Base-by-base conservation (phyloP, 2,329 filamentous ascomycete species). In the Stachybotrys chartarum region DNA sequence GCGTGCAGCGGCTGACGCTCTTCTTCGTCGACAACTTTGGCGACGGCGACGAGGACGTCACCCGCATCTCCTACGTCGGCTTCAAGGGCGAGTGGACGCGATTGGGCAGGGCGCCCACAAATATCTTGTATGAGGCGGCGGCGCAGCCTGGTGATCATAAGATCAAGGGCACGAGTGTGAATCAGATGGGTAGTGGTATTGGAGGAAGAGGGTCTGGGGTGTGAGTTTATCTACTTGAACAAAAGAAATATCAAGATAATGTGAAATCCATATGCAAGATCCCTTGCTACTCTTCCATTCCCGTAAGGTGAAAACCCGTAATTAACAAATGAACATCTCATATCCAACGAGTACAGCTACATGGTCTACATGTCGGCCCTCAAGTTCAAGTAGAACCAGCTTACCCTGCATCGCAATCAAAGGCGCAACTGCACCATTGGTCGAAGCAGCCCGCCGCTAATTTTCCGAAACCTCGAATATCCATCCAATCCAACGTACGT, bases 21-120 rank as follows among this genome's bases (percentile, higher is more conserved):
- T 97, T 97, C 76, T 88, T 97, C 64, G 87, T 90, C 64, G 90
- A 97, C 69, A 99, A 97, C 68, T 96, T 93, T 72, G 82, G 85
- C 63, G 81, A 84, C 51, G 90, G 85, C 0, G 88, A 91, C 14
- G 90, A 92, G 67, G 90, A 95, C 55, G 84, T 87, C 55, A 93
- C 90, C 49, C 80, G 85, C 51, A 70, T 97, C 2, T 85, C 79
- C 58, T 99, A 97, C 73, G 60, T 97, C 55, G 94, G 90, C 1
- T 97, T 99, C 77, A 92, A 90, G 73, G 94, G 94, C 30, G 90
- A 96, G 72, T 97, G 91, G 80, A 94, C 94, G 82, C 85, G 86
- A 68, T 72, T 96, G 66, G 94, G 87, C 24, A 66, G 67, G 58
- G 74, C 70, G 68, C 91, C 94, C 1, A 77, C 88, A 7, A 91